Base-by-base conservation (phyloP, 306 rosid species). In the Amphicarpaea edgeworthii region DNA sequence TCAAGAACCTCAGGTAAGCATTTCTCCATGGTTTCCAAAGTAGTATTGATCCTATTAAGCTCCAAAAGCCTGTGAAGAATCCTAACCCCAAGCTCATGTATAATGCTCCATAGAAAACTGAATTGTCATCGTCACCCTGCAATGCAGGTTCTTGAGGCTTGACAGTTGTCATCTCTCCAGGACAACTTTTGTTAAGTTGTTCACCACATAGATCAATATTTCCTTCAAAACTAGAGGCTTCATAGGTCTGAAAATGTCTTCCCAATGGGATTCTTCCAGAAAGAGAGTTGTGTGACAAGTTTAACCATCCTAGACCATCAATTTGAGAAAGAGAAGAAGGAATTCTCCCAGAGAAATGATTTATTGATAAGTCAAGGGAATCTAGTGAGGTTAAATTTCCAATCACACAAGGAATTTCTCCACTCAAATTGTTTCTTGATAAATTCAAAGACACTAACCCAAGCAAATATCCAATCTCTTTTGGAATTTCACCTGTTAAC, bases 81-180 rank as follows among this genome's bases (percentile, higher is more conserved):
- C 69, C 68, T 0, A 77, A 0, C 16, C 81, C 76, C 75, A 77
- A 1, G 41, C 69, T 55, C 61, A 68, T 65, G 55, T 68, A 54
- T 2, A 77, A 54, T 67, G 17, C 58, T 16, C 54, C 66, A 21
- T 24, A 40, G 20, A 65, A 76, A 12, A 1, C 0, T 16, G 71
- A 75, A 38, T 3, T 19, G 1, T 50, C 55, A n/a, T 64, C 50
- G 0, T 45, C 9, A 0, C 30, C 32, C 23, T 37, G 0, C 0
- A 0, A 0, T 21, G 7, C 0, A 21, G 15, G 5, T 50, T 0
- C 46, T 10, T 16, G 34, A 23, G 60, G 37, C 5, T 45, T 19
- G 7, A 9, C 11, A 16, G 1, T 4, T 11, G 5, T 5, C 6
- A 4, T 55, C 16, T 77, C 7, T 30, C 37, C 37, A 30, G 37